Percentiles rank a stretch among this genome's conserved stretches.
Evolutionary conservation across 495 filamentous ascomycete genomes (phyloP).

Genomic region (Bacidia rubella): DNA sequence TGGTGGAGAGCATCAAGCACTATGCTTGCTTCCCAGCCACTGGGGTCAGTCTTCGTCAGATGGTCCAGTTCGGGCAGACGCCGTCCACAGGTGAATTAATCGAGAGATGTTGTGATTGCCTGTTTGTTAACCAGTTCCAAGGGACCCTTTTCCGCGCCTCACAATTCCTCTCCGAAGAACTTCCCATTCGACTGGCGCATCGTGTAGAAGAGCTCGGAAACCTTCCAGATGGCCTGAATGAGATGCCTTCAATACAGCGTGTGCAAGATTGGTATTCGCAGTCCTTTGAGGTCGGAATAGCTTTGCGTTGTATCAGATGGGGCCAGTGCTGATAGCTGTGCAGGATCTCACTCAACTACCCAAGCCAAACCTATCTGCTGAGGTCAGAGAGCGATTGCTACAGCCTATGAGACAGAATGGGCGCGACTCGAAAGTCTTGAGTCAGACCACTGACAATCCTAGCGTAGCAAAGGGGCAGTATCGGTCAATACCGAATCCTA

Average conservation of each 20-base stretch:
- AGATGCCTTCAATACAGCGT: slow-evolving; percentile 93
- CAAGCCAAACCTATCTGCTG: slow-evolving; percentile 58
- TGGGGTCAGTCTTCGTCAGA: slow-evolving; percentile 89
- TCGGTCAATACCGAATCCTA: slow-evolving; percentile 46
- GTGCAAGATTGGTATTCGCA: slow-evolving; percentile 98
- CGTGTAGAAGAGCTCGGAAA: slow-evolving; percentile 85
- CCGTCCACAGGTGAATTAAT: slow-evolving; percentile 64
- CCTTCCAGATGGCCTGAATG: slow-evolving; percentile 91
- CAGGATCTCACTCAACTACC: slow-evolving; percentile 74
- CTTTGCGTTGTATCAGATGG: background rate
- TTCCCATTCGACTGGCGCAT: slow-evolving; percentile 92
- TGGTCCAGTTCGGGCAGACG: slow-evolving; percentile 95
- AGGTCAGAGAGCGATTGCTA: slow-evolving; percentile 66
- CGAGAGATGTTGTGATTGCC: background rate
- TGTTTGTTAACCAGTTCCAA: slow-evolving; percentile 20
- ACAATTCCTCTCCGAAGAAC: slow-evolving; percentile 95
- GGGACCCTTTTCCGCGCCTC: slow-evolving; percentile 95
- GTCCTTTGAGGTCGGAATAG: slow-evolving; percentile 76
- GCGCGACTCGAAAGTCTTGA: slow-evolving; percentile 47
- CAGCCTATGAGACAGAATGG: slow-evolving; percentile 53
- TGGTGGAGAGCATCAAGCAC: slow-evolving; percentile 99
- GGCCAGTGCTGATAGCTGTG: slow-evolving; percentile 12
- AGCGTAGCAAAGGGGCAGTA: slow-evolving; percentile 83
- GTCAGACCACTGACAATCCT: slow-evolving; percentile 76
- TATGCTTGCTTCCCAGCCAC: slow-evolving; percentile 96